Conservation (phyloP, 805 yeast genomes). For the Ogataea henricii region DNA sequence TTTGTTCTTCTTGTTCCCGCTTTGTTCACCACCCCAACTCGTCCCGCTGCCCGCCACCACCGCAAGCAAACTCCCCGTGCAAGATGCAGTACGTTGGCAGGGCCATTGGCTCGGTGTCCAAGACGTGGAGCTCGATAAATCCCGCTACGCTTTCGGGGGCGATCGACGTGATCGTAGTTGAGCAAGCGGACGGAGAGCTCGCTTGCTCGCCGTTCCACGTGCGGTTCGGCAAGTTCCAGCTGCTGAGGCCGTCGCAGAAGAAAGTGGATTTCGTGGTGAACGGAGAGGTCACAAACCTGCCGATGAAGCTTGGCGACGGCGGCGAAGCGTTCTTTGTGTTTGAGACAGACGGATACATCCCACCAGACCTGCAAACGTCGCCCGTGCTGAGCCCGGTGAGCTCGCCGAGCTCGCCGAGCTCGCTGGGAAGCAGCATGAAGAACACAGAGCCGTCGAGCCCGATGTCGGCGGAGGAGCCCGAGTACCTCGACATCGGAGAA, state of each 20-base stretch:
- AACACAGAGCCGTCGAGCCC: constrained; percentile 18
- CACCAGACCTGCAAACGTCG: constrained; percentile 77
- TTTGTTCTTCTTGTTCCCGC: not conserved
- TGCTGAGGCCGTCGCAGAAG: constrained; percentile 91
- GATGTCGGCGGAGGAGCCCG: constrained; percentile 47
- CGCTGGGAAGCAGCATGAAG: constrained; percentile 50
- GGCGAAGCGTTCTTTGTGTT: constrained; percentile 98
- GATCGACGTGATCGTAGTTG: constrained; percentile 92
- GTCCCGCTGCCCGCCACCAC: not conserved
- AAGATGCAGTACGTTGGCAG: constrained; percentile 94
- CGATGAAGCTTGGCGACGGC: constrained; percentile 96
- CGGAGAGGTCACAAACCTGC: constrained; percentile 75
- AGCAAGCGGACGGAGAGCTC: constrained; percentile 70
- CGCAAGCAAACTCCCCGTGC: not conserved
- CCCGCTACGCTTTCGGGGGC: constrained; percentile 98
- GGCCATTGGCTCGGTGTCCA: constrained; percentile 92
- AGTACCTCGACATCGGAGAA: constrained; percentile 49
- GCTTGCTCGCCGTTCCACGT: constrained; percentile 97
- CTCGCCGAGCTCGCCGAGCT: constrained; percentile 75
- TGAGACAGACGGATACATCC: constrained; percentile 75
- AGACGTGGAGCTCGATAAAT: constrained; percentile 95
- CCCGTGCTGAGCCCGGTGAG: constrained; percentile 73
- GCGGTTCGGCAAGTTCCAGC: constrained; percentile 91
- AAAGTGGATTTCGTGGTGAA: constrained; percentile 88
- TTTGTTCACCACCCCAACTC: not conserved